Evolutionary conservation across 2,329 filamentous ascomycete genomes (phyloP).

Genomic region (Curvularia spicifera): DNA sequence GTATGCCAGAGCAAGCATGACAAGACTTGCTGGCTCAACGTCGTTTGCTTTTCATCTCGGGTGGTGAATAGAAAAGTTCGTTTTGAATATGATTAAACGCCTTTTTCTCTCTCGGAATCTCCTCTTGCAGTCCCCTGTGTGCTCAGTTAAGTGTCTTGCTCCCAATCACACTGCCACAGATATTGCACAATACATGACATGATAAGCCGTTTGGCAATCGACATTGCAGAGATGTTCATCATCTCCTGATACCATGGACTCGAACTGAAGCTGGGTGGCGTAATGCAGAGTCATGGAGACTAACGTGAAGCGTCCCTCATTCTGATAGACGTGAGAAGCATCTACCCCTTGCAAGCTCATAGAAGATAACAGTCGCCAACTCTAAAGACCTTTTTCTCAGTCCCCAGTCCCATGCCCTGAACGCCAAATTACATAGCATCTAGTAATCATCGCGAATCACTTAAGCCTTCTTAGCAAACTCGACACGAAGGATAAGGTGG

Average conservation of each 20-base stretch:
- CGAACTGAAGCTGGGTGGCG: neutral
- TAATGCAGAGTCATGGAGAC: neutral
- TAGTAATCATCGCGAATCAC: conserved; percentile 5
- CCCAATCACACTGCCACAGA: neutral
- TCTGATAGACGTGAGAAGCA: conserved; percentile 6
- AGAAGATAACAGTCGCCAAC: conserved; percentile 9
- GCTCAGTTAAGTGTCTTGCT: neutral
- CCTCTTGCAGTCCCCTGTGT: neutral
- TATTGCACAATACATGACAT: conserved; percentile 1
- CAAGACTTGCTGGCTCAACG: neutral
- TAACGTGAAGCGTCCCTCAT: conserved; percentile 7
- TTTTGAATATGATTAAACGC: neutral
- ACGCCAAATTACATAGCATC: conserved; percentile 8
- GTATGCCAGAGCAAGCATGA: neutral
- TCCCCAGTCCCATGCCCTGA: conserved; percentile 7
- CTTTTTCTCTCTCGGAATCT: neutral
- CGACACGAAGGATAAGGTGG: conserved; percentile 83
- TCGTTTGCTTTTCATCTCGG: neutral
- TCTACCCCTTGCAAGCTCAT: conserved; percentile 7
- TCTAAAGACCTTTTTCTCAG: conserved; percentile 7
- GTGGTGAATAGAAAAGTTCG: neutral
- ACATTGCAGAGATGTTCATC: neutral
- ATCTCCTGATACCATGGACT: neutral
- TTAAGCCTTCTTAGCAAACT: conserved; percentile 75
- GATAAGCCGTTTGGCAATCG: neutral